Evolutionary conservation across 1,139 yeast species (phyloP).

Genomic region (Saccharomyces hybrid): DNA sequence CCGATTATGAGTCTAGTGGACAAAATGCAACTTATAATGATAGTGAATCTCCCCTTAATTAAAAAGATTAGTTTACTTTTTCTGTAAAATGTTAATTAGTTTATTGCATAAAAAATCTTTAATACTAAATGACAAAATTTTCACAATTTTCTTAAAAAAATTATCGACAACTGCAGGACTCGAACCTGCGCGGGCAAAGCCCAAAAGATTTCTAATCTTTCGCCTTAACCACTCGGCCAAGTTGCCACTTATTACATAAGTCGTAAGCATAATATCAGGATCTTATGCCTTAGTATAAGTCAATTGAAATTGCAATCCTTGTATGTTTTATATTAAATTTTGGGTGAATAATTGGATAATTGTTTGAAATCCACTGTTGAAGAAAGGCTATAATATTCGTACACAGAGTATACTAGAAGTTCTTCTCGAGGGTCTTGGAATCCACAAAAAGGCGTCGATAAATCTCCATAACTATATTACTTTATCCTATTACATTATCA

Average conservation of each 20-base stretch:
- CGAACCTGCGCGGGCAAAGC: conserved; percentile 37
- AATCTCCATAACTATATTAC: background rate
- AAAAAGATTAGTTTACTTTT: background rate
- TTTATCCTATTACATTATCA: too few relatives aligned
- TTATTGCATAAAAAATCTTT: background rate
- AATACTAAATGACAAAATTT: too few relatives aligned
- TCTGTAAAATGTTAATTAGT: background rate
- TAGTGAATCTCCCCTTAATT: background rate
- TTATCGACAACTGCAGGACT: conserved; percentile 34
- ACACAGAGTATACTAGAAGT: background rate
- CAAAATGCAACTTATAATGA: background rate
- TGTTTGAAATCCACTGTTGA: background rate
- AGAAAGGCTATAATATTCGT: background rate
- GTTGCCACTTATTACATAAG: background rate
- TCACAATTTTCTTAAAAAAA: background rate
- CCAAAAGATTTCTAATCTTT: conserved; percentile 47
- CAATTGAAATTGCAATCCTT: too few relatives aligned
- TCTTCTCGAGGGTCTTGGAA: background rate
- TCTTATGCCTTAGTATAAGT: too few relatives aligned
- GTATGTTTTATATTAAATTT: too few relatives aligned
- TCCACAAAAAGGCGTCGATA: background rate
- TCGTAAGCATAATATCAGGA: too few relatives aligned
- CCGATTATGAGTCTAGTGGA: background rate
- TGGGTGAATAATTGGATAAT: background rate
- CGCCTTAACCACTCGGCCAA: conserved; percentile 18